Evolutionary conservation across 169 alveolate species (phyloP), one percentile per base, ranked within the genome.

Genomic region (Cryptosporidium parvum): DNA sequence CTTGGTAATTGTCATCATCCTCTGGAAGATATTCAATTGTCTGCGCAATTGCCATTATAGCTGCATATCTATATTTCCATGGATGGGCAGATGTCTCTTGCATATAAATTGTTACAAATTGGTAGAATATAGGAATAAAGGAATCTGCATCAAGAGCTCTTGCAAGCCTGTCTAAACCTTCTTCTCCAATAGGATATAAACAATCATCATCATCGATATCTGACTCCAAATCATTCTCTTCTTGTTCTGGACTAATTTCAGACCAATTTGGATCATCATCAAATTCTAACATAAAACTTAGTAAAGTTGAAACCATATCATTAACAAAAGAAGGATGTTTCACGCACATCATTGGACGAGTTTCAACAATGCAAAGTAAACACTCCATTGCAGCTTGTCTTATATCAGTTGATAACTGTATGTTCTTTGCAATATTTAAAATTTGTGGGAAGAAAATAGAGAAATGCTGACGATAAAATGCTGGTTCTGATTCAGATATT

Each of bases 11-110:
- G 23, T 93, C 94, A 69, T 94, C 96, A 16, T 95, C 97, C 67
- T 95, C 97, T 48, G 95, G 94, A 65, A 95, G 93, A 75, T 93
- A 94, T 59, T 95, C 97, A 35, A 92, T 94, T 18, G 97, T 94
- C 75, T 95, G 97, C 8, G 97, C 94, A 61, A 95, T 93, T 3
- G 97, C 96, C 97, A 95, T 95, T 31, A 95, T 95, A 12, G 94
- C 97, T 16, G 94, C 97, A 73, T 93, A 94, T 62, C 93, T 93
- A 84, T 95, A 96, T 80, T 94, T 95, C 97, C 97, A 95, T 61
- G 93, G 94, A 56, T 93, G 92, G 52, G 93, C 93, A 91, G 91
- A 91, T 23, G 93, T 86, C 80, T 91, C 94, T 58, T 94, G 96
- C 48, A 96, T 80, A 62, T 80, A 80, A 3, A 80, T 89, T 33